phyloP scores from a whole-genome alignment of 2,329 filamentous ascomycete species.

The Aureobasidium sp. region DNA sequence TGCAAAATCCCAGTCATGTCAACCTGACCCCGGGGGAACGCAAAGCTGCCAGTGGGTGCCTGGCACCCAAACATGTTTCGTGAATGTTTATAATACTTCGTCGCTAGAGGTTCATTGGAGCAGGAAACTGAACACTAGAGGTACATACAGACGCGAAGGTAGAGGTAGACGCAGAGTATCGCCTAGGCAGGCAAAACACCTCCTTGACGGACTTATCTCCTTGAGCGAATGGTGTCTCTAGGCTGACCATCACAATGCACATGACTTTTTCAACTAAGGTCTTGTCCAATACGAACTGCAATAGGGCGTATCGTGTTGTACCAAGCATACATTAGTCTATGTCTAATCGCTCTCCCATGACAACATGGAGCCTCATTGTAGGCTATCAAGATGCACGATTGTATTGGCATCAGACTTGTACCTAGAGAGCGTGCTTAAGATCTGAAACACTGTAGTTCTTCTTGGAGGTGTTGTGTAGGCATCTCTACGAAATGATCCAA shows the following conservation, averaged over 20 bases:
- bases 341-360: not conserved
- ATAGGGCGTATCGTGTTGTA: no score
- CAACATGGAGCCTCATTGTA: not conserved
- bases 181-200: not conserved
- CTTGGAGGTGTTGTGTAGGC: not conserved
- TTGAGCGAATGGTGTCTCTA: not conserved
- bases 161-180: not conserved
- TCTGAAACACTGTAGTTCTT: not conserved
- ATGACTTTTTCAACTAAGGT: not conserved
- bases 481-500: no score
- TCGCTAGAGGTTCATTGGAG: not conserved
- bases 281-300: not conserved
- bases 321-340: not conserved
- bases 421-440: not conserved
- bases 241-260: not conserved
- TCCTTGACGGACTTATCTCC: not conserved
- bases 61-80: not conserved
- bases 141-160: not conserved
- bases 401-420: not conserved
- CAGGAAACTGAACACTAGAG: not conserved
- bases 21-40: not conserved
- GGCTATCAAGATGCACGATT: not conserved
- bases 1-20: not conserved
- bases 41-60: not conserved
- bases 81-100: not conserved